A percentile compares a stretch with the other conserved stretches of the same genome.
These are phyloP conservation scores for Astragalus glycyphyllos DNA, from an alignment of 306 rosid genomes.

Conservation along the genomic window DNA sequence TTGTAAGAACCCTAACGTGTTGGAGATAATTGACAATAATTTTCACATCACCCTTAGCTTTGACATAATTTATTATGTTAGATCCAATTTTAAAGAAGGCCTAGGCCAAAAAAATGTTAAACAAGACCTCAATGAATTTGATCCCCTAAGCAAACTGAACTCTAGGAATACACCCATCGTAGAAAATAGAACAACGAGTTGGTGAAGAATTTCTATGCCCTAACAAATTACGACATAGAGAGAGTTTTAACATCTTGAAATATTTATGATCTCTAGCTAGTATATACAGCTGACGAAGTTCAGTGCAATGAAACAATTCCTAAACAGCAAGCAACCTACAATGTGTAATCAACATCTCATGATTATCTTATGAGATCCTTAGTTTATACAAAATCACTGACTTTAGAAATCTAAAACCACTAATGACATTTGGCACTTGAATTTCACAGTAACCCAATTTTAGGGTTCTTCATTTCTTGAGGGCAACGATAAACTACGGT, in stretches of 20 bases:
- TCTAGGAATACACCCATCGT: neutral
- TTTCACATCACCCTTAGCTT: neutral
- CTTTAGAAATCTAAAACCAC: neutral
- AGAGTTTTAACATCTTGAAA: slow-evolving; percentile 40
- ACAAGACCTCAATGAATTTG: too few relatives aligned
- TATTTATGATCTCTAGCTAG: neutral
- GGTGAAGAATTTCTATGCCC: slow-evolving; percentile 33
- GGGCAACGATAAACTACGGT: neutral
- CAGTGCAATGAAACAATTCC: slow-evolving; percentile 27
- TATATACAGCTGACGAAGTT: neutral
- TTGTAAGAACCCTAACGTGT: slow-evolving; percentile 35
- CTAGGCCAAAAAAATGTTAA: slow-evolving; percentile 22
- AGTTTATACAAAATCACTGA: slow-evolving; percentile 1
- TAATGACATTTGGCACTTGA: neutral
- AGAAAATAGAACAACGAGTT: slow-evolving; percentile 21
- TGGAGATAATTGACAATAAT: neutral
- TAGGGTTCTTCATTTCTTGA: neutral
- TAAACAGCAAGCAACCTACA: slow-evolving; percentile 34
- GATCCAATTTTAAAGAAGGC: slow-evolving; percentile 33
- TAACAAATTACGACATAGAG: neutral
- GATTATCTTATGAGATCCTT: accelerated
- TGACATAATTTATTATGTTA: neutral
- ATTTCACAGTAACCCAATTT: slow-evolving; percentile 18
- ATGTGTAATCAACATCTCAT: neutral
- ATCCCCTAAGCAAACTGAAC: neutral